Percentiles rank a stretch among this genome's conserved stretches.
Conservation (phyloP, 2,329 filamentous ascomycete species). For the Chaetomium olivaceum region DNA sequence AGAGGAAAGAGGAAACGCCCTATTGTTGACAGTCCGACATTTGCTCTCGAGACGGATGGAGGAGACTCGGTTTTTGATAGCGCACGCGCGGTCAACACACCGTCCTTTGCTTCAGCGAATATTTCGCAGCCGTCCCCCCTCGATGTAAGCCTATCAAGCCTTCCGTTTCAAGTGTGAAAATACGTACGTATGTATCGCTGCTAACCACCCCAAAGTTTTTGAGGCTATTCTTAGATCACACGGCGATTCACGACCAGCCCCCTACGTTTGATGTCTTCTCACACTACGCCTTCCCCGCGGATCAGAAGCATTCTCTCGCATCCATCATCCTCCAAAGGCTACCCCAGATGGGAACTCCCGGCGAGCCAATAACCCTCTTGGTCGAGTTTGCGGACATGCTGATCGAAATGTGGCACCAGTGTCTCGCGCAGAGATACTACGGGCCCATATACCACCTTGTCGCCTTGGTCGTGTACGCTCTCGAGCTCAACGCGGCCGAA, state of each 20-base stretch:
- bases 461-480: conserved; percentile 62
- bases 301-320: conserved; percentile 61
- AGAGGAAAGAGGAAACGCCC: conserved; percentile 71
- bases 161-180: neutral
- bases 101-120: conserved; percentile 13
- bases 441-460: conserved; percentile 65
- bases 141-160: conserved; percentile 41
- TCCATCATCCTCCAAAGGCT: conserved; percentile 68
- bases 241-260: conserved; percentile 54
- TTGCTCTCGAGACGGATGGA: conserved; percentile 55
- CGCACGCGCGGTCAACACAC: conserved; percentile 33
- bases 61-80: conserved; percentile 38
- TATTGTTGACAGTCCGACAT: conserved; percentile 64
- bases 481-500: conserved; percentile 61
- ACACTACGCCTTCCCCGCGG: conserved; percentile 64
- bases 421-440: conserved; percentile 63
- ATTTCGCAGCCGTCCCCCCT: conserved; percentile 39
- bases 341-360: conserved; percentile 54
- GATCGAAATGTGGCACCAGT: conserved; percentile 67
- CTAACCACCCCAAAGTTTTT: conserved; percentile 50
- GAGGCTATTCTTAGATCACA: conserved; percentile 65
- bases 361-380: conserved; percentile 56
- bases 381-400: conserved; percentile 65
- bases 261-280: conserved; percentile 69
- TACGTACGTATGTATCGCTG: conserved; percentile 23